A percentile compares a stretch with the other conserved stretches of the same genome.
Evolutionary conservation across 345 rosid species (phyloP).

Genomic region (Rhizophora mangle): DNA sequence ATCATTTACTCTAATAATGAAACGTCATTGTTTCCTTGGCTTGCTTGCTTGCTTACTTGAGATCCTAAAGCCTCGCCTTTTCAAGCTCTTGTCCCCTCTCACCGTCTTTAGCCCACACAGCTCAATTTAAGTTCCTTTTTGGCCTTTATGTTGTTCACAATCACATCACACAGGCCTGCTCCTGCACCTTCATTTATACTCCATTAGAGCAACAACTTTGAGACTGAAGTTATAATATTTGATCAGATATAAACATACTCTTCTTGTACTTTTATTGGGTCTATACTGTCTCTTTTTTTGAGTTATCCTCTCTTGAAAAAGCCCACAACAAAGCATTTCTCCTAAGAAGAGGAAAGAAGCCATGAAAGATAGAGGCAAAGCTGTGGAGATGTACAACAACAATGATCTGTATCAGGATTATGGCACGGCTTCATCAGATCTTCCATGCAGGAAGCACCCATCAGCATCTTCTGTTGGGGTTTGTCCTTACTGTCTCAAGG

Average conservation of each 20-base stretch:
- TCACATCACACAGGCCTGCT: background rate
- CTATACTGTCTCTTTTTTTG: background rate
- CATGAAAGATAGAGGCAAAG: constrained; percentile 90
- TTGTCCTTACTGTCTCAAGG: constrained; percentile 81
- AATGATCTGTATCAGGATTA: constrained; percentile 41
- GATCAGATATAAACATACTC: no score
- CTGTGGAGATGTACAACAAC: constrained; percentile 46
- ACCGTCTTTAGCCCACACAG: constrained; percentile 6
- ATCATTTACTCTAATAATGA: constrained; percentile 27
- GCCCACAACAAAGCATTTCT: background rate
- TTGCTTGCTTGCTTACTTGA: constrained; percentile 12
- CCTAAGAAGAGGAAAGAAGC: constrained; percentile 9
- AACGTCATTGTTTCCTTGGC: constrained; percentile 37
- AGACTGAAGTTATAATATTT: no score
- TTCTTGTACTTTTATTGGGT: no score
- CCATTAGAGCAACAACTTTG: no score
- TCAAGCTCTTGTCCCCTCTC: constrained; percentile 20
- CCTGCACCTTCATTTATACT: background rate
- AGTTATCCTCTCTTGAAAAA: constrained; percentile 9
- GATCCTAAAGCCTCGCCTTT: constrained; percentile 10
- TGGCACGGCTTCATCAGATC: constrained; percentile 42
- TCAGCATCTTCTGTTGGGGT: constrained; percentile 65
- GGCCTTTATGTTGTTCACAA: background rate
- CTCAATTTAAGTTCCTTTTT: constrained; percentile 9
- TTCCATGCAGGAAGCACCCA: constrained; percentile 87